Conservation (phyloP, 1,284 basidiomycete genomes). For the Puccinia horiana region DNA sequence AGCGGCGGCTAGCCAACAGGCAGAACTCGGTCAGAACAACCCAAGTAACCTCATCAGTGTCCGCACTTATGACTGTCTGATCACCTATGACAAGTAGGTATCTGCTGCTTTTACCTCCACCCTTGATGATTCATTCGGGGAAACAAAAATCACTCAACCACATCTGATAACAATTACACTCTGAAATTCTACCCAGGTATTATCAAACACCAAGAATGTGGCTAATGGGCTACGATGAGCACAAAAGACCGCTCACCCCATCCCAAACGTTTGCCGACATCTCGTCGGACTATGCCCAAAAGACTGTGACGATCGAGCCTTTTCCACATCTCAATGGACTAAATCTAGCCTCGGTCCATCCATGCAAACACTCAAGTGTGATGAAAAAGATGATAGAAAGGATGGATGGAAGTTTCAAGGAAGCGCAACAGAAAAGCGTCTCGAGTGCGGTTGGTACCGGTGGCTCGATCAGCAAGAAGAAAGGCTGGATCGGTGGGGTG, state of each 20-base stretch:
- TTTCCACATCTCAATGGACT: slow-evolving; percentile 82
- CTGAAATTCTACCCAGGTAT: slow-evolving; percentile 61
- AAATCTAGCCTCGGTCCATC: slow-evolving; percentile 78
- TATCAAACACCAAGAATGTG: slow-evolving; percentile 95
- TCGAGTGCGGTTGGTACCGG: slow-evolving; percentile 56
- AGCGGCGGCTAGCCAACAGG: slow-evolving; percentile 50
- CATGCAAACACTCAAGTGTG: slow-evolving; percentile 96
- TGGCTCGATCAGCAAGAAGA: slow-evolving; percentile 67
- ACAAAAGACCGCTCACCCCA: slow-evolving; percentile 79
- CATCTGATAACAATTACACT: not conserved
- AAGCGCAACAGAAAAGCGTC: slow-evolving; percentile 64
- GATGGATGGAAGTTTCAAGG: slow-evolving; percentile 71
- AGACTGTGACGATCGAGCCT: slow-evolving; percentile 97
- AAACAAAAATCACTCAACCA: not conserved
- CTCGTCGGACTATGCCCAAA: slow-evolving; percentile 93
- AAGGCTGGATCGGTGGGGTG: slow-evolving; percentile 72
- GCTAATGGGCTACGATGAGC: slow-evolving; percentile 92
- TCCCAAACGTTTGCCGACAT: slow-evolving; percentile 96
- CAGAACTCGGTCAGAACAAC: slow-evolving; percentile 31
- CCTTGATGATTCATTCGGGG: not conserved
- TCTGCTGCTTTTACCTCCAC: not conserved
- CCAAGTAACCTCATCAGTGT: slow-evolving; percentile 83
- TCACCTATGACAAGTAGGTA: slow-evolving; percentile 88
- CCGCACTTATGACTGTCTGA: slow-evolving; percentile 98
- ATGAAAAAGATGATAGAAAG: slow-evolving; percentile 99